Evolutionary conservation across 1,284 basidiomycete species (phyloP), one percentile per base, ranked within the genome.

Genomic region (Malassezia psittaci): DNA sequence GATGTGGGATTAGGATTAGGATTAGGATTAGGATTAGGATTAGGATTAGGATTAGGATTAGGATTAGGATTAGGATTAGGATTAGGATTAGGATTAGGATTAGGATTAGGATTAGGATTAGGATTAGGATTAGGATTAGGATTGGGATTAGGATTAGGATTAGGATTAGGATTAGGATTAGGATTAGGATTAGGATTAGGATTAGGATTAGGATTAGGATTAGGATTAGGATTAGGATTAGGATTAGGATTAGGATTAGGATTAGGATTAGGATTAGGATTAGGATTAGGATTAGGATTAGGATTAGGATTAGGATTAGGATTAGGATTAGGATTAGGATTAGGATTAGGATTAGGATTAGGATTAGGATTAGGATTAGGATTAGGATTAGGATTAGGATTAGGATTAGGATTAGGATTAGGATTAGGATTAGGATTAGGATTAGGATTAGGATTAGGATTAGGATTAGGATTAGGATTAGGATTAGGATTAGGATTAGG

Each of bases 341-440:
- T 52, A 52, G 51, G 41, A 42, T 52, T 52, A 52, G 51, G 41
- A 42, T 52, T 52, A 52, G 51, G 41, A 42, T 52, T 52, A 52
- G 51, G 41, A 42, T 52, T 52, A 52, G 51, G 41, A 42, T 52
- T 52, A 52, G 51, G 41, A 42, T 52, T 52, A 52, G 51, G 41
- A 42, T 52, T 52, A 52, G 51, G 41, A 42, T 52, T 52, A 52
- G 50, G 41, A 42, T 52, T 52, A 52, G 51, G 41, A 32, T 52
- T 45, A 46, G 51, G 33, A 35, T 50, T 43, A 52, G 51, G 41
- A 42, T 52, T 52, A 52, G 50, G 40, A 41, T 52, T 52, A 52
- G 50, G 40, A 41, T 52, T 52, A 52, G 50, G 40, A 41, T 52
- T 52, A 51, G 49, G 38, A 37, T 51, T 51, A 51, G 48, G 36